Conservation (phyloP, 169 alveolate genomes). For the Plasmodium billcollinsi region DNA sequence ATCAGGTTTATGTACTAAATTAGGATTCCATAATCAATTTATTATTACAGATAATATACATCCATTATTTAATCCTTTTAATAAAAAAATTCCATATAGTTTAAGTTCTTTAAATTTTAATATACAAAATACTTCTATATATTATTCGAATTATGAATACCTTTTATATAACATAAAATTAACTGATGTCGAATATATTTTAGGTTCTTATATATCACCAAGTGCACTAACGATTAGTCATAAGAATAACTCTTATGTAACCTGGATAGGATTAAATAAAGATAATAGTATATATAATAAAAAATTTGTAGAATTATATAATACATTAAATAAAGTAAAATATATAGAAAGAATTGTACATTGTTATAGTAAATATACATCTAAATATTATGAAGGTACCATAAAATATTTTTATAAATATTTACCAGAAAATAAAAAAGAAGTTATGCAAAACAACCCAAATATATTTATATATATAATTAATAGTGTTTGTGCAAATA, state of each 20-base stretch:
- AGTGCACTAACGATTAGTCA: constrained; percentile 10
- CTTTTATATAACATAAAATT: constrained; percentile 43
- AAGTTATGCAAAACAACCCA: constrained; percentile 43
- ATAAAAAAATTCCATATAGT: constrained; percentile 48
- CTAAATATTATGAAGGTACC: constrained; percentile 48
- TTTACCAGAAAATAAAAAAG: constrained; percentile 67
- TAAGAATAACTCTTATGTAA: constrained; percentile 38
- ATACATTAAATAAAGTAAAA: constrained; percentile 12
- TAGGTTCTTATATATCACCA: constrained; percentile 59
- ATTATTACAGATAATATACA: constrained; percentile 69
- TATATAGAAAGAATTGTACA: constrained; percentile 66
- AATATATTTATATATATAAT: constrained; percentile 50
- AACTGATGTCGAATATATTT: constrained; percentile 38
- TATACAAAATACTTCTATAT: constrained; percentile 39
- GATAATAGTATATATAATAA: constrained; percentile 48
- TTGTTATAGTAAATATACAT: constrained; percentile 68
- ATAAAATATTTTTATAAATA: constrained; percentile 53
- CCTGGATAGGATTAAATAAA: constrained; percentile 60
- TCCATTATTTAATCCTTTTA: constrained; percentile 34
- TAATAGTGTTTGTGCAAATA: constrained; percentile 42
- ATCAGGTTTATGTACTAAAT: constrained; percentile 66
- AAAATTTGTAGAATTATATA: constrained; percentile 57
- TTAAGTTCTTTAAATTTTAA: constrained; percentile 43
- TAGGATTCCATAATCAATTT: constrained; percentile 69
- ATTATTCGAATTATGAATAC: constrained; percentile 54